Evolutionary conservation across 75 land plant genomes (phyloP).

Genomic region (Selaginella moellendorffii): DNA sequence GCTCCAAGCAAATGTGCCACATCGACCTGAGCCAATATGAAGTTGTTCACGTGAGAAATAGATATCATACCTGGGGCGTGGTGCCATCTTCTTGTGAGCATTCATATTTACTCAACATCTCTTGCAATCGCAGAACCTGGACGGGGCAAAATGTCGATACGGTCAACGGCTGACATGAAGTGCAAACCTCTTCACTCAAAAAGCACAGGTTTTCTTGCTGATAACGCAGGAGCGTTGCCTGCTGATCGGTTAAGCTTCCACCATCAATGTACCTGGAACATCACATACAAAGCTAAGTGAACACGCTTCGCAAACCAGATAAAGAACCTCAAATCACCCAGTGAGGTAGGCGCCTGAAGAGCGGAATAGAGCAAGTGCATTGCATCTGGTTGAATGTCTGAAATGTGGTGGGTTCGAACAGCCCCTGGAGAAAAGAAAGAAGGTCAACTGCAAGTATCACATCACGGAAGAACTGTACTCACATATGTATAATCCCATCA

Average conservation of each 20-base stretch:
- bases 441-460: background rate
- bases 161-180: no score
- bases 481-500: constrained; percentile 68
- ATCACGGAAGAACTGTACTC: constrained; percentile 15
- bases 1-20: constrained; percentile 82
- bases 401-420: constrained; percentile 52
- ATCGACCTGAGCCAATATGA: constrained; percentile 70
- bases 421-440: constrained; percentile 31
- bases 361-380: constrained; percentile 70
- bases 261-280: constrained; percentile 52
- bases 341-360: constrained; percentile 59
- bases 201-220: constrained; percentile 80
- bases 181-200: constrained; percentile 89
- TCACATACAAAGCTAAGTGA: background rate
- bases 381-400: constrained; percentile 69
- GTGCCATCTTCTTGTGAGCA: constrained; percentile 57
- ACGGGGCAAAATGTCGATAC: constrained; percentile 2
- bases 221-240: constrained; percentile 77
- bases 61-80: constrained; percentile 95
- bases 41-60: background rate
- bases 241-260: constrained; percentile 78
- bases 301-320: background rate
- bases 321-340: constrained; percentile 56
- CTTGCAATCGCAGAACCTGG: constrained; percentile 82
- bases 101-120: constrained; percentile 77